Conservation (phyloP, 768 basidiomycete genomes). For the Suillus decipiens region DNA sequence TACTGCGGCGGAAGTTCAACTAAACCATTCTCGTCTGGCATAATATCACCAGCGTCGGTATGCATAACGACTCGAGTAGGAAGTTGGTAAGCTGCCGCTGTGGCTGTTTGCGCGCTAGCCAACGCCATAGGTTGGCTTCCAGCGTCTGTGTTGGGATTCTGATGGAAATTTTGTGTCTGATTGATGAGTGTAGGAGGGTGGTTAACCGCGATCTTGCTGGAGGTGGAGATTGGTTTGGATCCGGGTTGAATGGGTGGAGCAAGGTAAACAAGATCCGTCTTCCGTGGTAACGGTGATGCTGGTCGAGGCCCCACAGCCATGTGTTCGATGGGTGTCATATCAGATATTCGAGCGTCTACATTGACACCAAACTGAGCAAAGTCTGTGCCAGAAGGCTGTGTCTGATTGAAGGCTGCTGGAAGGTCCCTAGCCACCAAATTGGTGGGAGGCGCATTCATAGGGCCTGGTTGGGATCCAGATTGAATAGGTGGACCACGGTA, state of each 20-base stretch:
- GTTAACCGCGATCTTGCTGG: neutral
- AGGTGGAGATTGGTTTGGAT: constrained; percentile 10
- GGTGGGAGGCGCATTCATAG: neutral
- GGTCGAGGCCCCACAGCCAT: neutral
- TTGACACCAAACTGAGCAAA: constrained; percentile 11
- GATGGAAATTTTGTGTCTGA: constrained; percentile 15
- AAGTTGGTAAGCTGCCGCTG: constrained; percentile 44
- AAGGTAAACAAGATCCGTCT: constrained; percentile 20
- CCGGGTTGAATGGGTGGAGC: constrained; percentile 13
- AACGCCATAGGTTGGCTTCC: constrained; percentile 31
- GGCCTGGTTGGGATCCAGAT: neutral
- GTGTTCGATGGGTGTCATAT: constrained; percentile 30
- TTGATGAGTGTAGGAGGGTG: constrained; percentile 1
- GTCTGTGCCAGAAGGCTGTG: constrained; percentile 20
- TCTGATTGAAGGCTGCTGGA: neutral
- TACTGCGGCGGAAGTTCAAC: constrained; percentile 79
- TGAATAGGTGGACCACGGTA: constrained; percentile 5
- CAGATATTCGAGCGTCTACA: constrained; percentile 21
- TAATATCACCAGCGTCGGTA: constrained; percentile 64
- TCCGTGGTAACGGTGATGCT: constrained; percentile 36
- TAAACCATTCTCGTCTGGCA: constrained; percentile 47
- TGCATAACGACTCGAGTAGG: constrained; percentile 65
- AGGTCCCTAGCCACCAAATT: neutral
- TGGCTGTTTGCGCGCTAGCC: constrained; percentile 51
- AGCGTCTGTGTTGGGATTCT: constrained; percentile 21